Evolutionary conservation across 2,329 filamentous ascomycete species (phyloP).

Genomic region (Aureobasidium vineae): DNA sequence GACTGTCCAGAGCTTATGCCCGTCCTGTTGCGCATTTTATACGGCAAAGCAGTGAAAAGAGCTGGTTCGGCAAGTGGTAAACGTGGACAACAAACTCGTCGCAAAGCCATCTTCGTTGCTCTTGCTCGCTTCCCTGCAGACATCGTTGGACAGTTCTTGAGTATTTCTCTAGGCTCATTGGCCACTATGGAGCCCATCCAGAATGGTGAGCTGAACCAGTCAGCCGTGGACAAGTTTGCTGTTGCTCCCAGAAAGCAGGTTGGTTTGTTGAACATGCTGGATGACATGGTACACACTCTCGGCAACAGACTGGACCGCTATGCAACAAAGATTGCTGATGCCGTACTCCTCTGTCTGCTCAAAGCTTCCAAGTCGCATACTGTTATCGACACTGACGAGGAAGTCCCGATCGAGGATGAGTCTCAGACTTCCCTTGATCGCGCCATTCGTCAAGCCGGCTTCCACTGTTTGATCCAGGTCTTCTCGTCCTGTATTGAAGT

Average conservation of each 20-base stretch:
- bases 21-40: conserved; percentile 79
- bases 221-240: conserved; percentile 21
- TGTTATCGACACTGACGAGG: conserved; percentile 41
- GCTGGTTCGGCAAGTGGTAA: conserved; percentile 73
- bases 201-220: not conserved
- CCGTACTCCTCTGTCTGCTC: conserved; percentile 78
- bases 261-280: conserved; percentile 88
- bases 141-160: conserved; percentile 77
- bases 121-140: conserved; percentile 71
- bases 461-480: conserved; percentile 78
- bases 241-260: conserved; percentile 66
- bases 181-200: not conserved
- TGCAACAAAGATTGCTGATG: conserved; percentile 66
- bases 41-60: conserved; percentile 82
- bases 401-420: conserved; percentile 37
- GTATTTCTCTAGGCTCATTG: conserved; percentile 69
- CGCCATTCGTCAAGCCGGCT: conserved; percentile 65
- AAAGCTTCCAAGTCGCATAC: conserved; percentile 57
- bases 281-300: conserved; percentile 80
- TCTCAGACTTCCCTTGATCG: conserved; percentile 58
- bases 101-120: conserved; percentile 70
- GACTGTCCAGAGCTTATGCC: conserved; percentile 77
- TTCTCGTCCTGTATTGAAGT: conserved; percentile 70
- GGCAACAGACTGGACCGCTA: conserved; percentile 70
- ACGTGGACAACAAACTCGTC: conserved; percentile 75